Conservation (phyloP, 441 rosid species). For the Adansonia rubrostipa region DNA sequence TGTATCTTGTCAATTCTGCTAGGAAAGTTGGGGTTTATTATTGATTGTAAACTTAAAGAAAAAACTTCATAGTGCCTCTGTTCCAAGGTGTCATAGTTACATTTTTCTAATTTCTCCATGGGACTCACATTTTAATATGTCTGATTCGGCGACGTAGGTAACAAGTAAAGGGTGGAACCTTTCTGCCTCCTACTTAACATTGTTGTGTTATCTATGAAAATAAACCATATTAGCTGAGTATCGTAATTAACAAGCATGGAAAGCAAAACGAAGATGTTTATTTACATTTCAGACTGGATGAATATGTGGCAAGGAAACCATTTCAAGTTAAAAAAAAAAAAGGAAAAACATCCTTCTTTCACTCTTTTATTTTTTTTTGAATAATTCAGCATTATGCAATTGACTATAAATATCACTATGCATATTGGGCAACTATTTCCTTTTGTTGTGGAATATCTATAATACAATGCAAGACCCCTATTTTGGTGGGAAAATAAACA, state of each 20-base stretch:
- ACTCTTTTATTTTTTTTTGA: background rate
- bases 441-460: slow-evolving; percentile 1
- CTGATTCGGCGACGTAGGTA: background rate
- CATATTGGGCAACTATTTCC: background rate
- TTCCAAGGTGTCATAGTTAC: slow-evolving; percentile 6
- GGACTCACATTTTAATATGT: background rate
- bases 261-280: background rate
- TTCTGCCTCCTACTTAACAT: background rate
- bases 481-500: background rate
- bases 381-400: background rate
- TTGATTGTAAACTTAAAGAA: background rate
- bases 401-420: background rate
- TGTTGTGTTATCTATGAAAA: background rate
- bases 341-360: background rate
- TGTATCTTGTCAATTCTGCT: background rate
- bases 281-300: background rate
- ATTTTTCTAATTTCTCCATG: background rate
- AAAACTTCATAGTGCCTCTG: background rate
- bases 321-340: no score
- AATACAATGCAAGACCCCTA: background rate
- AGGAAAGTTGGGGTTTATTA: background rate
- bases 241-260: background rate
- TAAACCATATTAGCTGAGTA: background rate
- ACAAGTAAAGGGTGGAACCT: slow-evolving; percentile 17
- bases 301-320: background rate